These are phyloP conservation scores for Penicillium lividum DNA, from an alignment of 495 filamentous ascomycete genomes.

Conservation along the genomic window DNA sequence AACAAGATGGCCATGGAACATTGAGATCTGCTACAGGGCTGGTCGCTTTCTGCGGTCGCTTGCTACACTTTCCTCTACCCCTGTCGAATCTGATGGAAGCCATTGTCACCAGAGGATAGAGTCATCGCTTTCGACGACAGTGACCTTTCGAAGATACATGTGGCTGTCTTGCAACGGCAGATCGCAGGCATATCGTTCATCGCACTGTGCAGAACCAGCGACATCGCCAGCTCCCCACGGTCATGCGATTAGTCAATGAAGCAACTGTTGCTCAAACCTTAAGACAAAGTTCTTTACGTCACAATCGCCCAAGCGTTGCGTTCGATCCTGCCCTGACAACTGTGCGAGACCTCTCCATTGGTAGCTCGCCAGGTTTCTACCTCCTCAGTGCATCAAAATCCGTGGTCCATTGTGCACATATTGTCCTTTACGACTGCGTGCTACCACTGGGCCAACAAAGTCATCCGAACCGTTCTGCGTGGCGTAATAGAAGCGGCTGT, in stretches of 20 bases:
- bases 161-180: not conserved
- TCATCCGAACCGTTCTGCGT: not conserved
- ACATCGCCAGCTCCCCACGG: not conserved
- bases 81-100: not conserved
- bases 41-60: not conserved
- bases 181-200: conserved; percentile 6
- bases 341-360: conserved; percentile 1
- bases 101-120: not conserved
- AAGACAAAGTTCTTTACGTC: not conserved
- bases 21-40: not conserved
- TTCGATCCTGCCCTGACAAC: not conserved
- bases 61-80: too few species aligned
- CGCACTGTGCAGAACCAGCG: not conserved
- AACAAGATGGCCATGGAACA: not conserved
- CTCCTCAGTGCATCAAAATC: not conserved
- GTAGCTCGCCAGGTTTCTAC: not conserved
- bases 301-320: not conserved
- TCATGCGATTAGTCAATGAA: not conserved
- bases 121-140: conserved; percentile 4
- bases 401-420: not conserved
- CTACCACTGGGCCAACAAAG: not conserved
- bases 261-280: not conserved
- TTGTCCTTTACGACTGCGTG: not conserved
- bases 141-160: not conserved
- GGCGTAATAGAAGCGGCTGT: not conserved